A percentile compares a stretch with the other conserved stretches of the same genome.
phyloP scores from a whole-genome alignment of 352 stramenopile genomes.

The Pythium utonaiense region DNA sequence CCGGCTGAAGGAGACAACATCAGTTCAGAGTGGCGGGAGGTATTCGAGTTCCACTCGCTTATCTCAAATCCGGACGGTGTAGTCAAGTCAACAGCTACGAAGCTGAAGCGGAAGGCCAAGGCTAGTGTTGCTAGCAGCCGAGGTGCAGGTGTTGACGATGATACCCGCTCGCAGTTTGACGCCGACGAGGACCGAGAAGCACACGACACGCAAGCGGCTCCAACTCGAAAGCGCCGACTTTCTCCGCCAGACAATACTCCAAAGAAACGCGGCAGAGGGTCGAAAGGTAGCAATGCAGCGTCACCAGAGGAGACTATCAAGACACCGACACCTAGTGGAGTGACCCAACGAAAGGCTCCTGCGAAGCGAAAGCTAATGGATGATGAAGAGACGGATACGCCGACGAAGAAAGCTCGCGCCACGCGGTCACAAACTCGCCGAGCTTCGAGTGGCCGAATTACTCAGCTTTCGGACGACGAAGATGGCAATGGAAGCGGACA shows the following conservation, averaged over 20 bases:
- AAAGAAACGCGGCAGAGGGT: not conserved
- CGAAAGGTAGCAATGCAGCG: not conserved
- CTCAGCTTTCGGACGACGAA: slow-evolving; percentile 25
- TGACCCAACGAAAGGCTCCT: slow-evolving; percentile 2
- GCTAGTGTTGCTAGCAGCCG: slow-evolving; percentile 4
- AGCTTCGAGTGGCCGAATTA: slow-evolving; percentile 16
- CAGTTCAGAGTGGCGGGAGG: slow-evolving; percentile 41
- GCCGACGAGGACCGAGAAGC: slow-evolving; percentile 2
- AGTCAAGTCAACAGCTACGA: slow-evolving; percentile 11
- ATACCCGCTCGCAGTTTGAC: slow-evolving; percentile 8
- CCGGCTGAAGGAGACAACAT: slow-evolving; percentile 40
- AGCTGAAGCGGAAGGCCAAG: slow-evolving; percentile 22
- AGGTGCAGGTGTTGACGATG: not conserved
- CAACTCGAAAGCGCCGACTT: not conserved
- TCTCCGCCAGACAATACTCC: not conserved
- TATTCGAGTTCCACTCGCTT: slow-evolving; percentile 64
- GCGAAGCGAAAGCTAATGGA: slow-evolving; percentile 20
- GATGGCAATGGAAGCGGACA: not conserved
- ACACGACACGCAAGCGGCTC: not conserved
- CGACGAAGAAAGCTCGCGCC: slow-evolving; percentile 7
- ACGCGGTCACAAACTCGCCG: slow-evolving; percentile 6
- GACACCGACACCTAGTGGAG: not conserved
- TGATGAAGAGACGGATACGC: slow-evolving; percentile 5
- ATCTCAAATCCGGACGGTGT: slow-evolving; percentile 21
- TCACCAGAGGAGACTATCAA: not conserved